These are phyloP conservation scores for Vanderwaltozyma tropicalis DNA, from an alignment of 805 yeast genomes.

Conservation along the genomic window DNA sequence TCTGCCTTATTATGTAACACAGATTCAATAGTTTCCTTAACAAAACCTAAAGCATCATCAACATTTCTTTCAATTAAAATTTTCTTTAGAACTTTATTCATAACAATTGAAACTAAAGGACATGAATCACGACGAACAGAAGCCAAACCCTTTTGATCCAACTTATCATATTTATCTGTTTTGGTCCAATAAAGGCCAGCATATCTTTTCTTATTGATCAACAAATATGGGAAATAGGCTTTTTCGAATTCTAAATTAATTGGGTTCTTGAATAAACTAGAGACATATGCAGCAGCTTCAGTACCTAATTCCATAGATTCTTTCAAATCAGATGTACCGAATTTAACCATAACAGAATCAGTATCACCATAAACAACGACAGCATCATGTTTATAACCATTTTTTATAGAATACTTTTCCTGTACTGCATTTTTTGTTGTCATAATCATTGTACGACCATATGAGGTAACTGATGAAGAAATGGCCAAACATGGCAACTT, in stretches of 20 bases:
- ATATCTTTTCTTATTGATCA: constrained; percentile 91
- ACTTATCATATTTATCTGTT: constrained; percentile 84
- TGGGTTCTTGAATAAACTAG: constrained; percentile 68
- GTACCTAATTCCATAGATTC: constrained; percentile 88
- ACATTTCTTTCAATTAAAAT: constrained; percentile 85
- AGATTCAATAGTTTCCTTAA: constrained; percentile 81
- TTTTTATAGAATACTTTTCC: constrained; percentile 61
- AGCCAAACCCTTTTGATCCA: constrained; percentile 98
- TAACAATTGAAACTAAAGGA: constrained; percentile 85
- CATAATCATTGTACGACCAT: constrained; percentile 96
- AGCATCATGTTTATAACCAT: constrained; percentile 79
- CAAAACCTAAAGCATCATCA: constrained; percentile 71
- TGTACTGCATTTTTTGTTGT: constrained; percentile 80
- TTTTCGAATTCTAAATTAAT: constrained; percentile 94
- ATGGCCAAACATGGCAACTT: constrained; percentile 93
- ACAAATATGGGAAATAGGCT: constrained; percentile 86
- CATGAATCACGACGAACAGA: constrained; percentile 98
- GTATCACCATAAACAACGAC: constrained; percentile 96
- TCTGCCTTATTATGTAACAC: constrained; percentile 85
- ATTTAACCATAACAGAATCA: constrained; percentile 97
- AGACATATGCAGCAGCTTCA: constrained; percentile 86
- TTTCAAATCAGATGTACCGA: constrained; percentile 70
- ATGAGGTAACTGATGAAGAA: constrained; percentile 90
- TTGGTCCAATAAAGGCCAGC: constrained; percentile 96
- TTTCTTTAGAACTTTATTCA: constrained; percentile 77